These are phyloP conservation scores for Imleria badia DNA, from an alignment of 768 basidiomycete species.

Conservation along the genomic window DNA sequence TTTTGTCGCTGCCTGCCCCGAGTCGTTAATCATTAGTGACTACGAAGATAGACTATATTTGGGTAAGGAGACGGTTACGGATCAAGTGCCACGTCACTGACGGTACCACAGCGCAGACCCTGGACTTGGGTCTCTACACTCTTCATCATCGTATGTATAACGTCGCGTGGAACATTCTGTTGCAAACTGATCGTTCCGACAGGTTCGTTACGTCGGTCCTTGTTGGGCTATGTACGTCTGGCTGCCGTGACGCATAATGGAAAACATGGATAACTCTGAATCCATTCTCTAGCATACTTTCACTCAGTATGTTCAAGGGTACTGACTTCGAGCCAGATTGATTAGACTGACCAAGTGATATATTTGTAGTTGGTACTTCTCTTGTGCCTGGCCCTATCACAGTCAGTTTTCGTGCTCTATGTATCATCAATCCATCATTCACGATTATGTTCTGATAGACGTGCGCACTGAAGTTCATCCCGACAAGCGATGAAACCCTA, in stretches of 20 bases:
- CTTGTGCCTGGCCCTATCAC: slow-evolving; percentile 8
- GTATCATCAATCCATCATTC: not conserved
- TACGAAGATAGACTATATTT: slow-evolving; percentile 9
- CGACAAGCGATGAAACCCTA: not conserved
- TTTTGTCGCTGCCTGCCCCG: no score
- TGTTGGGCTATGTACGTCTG: slow-evolving; percentile 5
- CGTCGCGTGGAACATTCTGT: not conserved
- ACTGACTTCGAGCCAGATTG: not conserved
- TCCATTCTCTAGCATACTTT: not conserved
- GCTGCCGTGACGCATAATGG: no score
- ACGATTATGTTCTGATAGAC: not conserved
- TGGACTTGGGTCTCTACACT: slow-evolving; percentile 14
- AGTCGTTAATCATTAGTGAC: no score
- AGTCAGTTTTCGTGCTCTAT: not conserved
- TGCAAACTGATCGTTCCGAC: not conserved
- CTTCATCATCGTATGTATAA: slow-evolving; percentile 11
- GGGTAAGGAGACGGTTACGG: not conserved
- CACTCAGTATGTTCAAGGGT: not conserved
- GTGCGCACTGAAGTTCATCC: not conserved
- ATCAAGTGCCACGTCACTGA: not conserved
- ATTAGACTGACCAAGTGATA: not conserved
- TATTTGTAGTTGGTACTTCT: not conserved
- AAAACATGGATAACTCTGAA: not conserved
- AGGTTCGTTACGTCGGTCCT: slow-evolving; percentile 16
- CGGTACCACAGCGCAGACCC: not conserved